Base-by-base conservation (phyloP, 192 early-diverging fungal species). In the Entomortierella chlamydospora region DNA sequence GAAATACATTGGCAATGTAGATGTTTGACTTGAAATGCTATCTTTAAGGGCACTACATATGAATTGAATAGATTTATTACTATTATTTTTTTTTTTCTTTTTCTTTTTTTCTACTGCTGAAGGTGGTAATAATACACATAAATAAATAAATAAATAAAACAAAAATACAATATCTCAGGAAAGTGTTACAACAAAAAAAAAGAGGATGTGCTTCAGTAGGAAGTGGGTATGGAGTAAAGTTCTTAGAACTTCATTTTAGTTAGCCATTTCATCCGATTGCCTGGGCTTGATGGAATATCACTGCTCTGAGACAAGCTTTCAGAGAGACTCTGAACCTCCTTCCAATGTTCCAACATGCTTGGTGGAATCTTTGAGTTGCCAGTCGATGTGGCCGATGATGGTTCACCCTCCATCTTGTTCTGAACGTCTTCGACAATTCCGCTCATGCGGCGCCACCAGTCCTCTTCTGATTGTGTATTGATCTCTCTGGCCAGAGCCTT, bases 361-460 rank as follows among this genome's bases (percentile, higher is more conserved):
- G 37, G 18, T 1, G 73, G 73, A 59, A 77, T 39, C 53, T 77
- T 61, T 17, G 52, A 20, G 25, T 10, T n/a, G 11, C 26, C 22
- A 37, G 4, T 10, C 10, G 34, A 10, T 10, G 34, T 37, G 11
- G 52, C 3, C 26, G 39, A 23, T 1, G 50, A 11, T 4, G 39
- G 28, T 30, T 41, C 47, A 37, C 29, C 25, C 31, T 42, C 39
- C 12, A 60, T 55, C 50, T 61, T 66, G n/a, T 55, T 57, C 4
- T 31, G 13, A 26, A 23, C 34, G 28, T 65, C 63, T 49, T 64
- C 55, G 11, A 79, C 57, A 58, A 79, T 79, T 56, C 76, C 76
- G 37, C 76, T 79, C 57, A 79, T 70, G 13, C 76, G 33, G 11
- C 58, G 43, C 62, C 61, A 79, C 76, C 76, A 79, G 10, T 51